Percentiles rank a stretch among this genome's conserved stretches.
Evolutionary conservation across 768 basidiomycete species (phyloP).

Genomic region (Rhodotorula sphaerocarpa): DNA sequence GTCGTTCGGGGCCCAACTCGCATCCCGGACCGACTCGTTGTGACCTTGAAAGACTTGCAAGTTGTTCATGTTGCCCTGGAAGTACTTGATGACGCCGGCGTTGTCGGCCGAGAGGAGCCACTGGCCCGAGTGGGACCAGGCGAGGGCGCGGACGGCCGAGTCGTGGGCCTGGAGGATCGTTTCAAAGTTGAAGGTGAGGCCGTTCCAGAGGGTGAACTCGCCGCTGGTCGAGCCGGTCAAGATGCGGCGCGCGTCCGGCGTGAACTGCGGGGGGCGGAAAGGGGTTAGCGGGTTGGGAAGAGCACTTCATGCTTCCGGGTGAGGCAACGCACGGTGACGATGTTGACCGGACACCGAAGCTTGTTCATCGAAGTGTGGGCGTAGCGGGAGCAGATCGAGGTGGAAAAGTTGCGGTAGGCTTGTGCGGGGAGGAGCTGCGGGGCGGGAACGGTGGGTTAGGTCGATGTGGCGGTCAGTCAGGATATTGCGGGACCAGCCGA

Average conservation of each 20-base stretch:
- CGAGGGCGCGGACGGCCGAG: conserved; percentile 77
- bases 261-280: conserved; percentile 62
- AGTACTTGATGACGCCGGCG: conserved; percentile 92
- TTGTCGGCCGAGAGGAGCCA: conserved; percentile 91
- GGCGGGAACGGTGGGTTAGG: conserved; percentile 33
- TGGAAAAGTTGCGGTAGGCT: conserved; percentile 85
- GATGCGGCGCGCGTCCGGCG: conserved; percentile 85
- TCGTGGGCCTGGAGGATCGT: conserved; percentile 99
- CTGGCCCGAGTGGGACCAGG: conserved; percentile 85
- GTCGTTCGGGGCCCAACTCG: conserved; percentile 89
- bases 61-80: conserved; percentile 99
- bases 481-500: not conserved
- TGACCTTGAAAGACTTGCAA: conserved; percentile 88
- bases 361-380: conserved; percentile 99
- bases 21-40: conserved; percentile 82
- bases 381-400: conserved; percentile 91
- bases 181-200: conserved; percentile 98
- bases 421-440: conserved; percentile 80
- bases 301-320: too few relatives aligned
- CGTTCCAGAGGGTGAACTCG: conserved; percentile 98
- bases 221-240: conserved; percentile 93
- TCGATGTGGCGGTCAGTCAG: conserved; percentile 1
- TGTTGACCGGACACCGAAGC: conserved; percentile 91
- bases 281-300: not conserved
- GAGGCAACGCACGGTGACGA: conserved; percentile 66